These are phyloP conservation scores for Auriscalpium orientale DNA, from an alignment of 768 basidiomycete genomes.

Conservation along the genomic window DNA sequence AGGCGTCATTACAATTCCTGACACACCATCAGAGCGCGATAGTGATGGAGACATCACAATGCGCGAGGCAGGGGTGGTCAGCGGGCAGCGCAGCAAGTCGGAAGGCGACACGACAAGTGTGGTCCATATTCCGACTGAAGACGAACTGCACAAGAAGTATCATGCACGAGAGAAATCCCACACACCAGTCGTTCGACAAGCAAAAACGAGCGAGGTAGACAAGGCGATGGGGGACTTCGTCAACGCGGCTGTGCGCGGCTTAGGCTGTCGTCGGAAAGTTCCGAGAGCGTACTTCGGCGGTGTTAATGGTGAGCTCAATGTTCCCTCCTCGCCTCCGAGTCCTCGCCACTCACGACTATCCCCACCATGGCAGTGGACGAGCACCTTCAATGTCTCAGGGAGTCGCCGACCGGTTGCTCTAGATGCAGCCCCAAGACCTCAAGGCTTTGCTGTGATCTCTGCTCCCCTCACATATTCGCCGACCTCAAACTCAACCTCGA, in stretches of 20 bases:
- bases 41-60: background rate
- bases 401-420: constrained; percentile 6
- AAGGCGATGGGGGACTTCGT: constrained; percentile 22
- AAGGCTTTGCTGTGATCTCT: constrained; percentile 21
- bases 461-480: constrained; percentile 10
- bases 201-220: constrained; percentile 8
- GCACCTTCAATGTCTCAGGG: background rate
- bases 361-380: constrained; percentile 7
- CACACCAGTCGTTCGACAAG: background rate
- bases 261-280: constrained; percentile 16
- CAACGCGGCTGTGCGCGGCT: constrained; percentile 16
- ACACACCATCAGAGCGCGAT: background rate
- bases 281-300: constrained; percentile 19
- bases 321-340: too few relatives aligned
- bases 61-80: background rate
- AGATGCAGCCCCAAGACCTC: constrained; percentile 11
- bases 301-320: background rate
- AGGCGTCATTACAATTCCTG: background rate
- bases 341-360: too few relatives aligned
- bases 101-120: background rate
- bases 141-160: background rate
- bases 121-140: background rate
- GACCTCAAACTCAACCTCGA: background rate
- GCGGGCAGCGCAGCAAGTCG: background rate
- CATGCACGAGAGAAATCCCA: background rate